Evolutionary conservation across 1,284 basidiomycete genomes (phyloP).

Genomic region (Boletellus sp.): DNA sequence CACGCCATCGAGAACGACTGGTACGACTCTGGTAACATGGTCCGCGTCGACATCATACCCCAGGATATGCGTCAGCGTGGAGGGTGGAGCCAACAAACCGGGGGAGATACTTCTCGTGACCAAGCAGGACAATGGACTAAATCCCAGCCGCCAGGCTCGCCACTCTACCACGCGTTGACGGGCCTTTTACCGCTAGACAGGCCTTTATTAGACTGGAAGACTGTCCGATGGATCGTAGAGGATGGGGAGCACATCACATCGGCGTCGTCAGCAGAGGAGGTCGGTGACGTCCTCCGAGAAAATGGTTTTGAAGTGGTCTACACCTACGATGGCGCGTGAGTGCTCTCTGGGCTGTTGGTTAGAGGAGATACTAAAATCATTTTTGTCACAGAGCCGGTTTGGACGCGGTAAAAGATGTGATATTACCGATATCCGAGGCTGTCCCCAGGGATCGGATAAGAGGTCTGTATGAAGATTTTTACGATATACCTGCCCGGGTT

Average conservation of each 20-base stretch:
- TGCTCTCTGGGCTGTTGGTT: constrained; percentile 1
- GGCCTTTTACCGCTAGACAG: constrained; percentile 8
- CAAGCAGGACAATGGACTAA: constrained; percentile 25
- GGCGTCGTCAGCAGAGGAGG: constrained; percentile 23
- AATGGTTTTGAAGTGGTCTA: constrained; percentile 38
- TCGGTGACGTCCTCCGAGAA: constrained; percentile 33
- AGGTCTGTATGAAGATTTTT: constrained; percentile 40
- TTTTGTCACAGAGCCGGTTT: constrained; percentile 31
- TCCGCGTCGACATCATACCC: constrained; percentile 38
- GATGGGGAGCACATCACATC: constrained; percentile 21
- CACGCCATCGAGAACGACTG: constrained; percentile 37
- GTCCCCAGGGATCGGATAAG: constrained; percentile 32
- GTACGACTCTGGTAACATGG: constrained; percentile 34
- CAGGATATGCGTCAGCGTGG: constrained; percentile 33
- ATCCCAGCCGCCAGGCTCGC: constrained; percentile 11
- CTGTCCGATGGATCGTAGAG: constrained; percentile 17
- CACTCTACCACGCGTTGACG: constrained; percentile 19
- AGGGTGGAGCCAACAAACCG: constrained; percentile 14
- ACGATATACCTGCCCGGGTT: constrained; percentile 33
- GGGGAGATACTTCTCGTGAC: constrained; percentile 18
- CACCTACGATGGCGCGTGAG: constrained; percentile 38
- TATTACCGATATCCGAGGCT: constrained; percentile 35
- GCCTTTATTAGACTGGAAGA: constrained; percentile 19
- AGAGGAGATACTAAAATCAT: background rate
- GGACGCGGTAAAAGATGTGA: constrained; percentile 41